Base-by-base conservation (phyloP, 495 filamentous ascomycete species). In the Aspergillus sparsus region DNA sequence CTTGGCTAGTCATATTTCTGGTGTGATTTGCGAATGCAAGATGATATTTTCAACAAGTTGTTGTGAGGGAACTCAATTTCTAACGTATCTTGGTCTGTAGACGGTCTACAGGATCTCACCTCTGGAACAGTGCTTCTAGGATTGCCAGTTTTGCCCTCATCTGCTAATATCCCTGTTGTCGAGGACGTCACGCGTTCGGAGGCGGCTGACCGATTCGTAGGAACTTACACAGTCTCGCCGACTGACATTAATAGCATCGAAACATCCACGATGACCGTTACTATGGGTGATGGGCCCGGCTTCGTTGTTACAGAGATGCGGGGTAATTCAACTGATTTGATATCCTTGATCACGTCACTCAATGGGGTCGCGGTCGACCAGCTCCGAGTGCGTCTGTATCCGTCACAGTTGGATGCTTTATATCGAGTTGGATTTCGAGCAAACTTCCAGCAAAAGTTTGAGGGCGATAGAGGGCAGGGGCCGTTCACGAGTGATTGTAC, bases 1-100 rank as follows among this genome's bases (percentile, higher is more conserved):
- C 9, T 62, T 87, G 36, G 80, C 81, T 0, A 78, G 76, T 56
- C 83, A 86, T 53, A 62, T 81, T 50, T 72, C 82, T 10, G 84
- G 82, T n/a, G n/a, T n/a, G n/a, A n/a, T n/a, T n/a, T n/a, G n/a
- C n/a, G n/a, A n/a, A n/a, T n/a, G n/a, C n/a, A n/a, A n/a, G n/a
- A n/a, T n/a, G n/a, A n/a, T n/a, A n/a, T n/a, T n/a, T n/a, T n/a
- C n/a, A n/a, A n/a, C n/a, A n/a, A n/a, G n/a, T n/a, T n/a, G n/a
- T n/a, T n/a, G n/a, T n/a, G n/a, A n/a, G n/a, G n/a, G n/a, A n/a
- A n/a, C n/a, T n/a, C n/a, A n/a, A n/a, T n/a, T n/a, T n/a, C n/a
- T n/a, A n/a, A n/a, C n/a, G n/a, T n/a, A n/a, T n/a, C n/a, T n/a
- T n/a, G n/a, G n/a, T n/a, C n/a, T n/a, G n/a, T n/a, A n/a, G n/a